A percentile compares a stretch with the other conserved stretches of the same genome.
These are phyloP conservation scores for Dendrothele bispora DNA, from an alignment of 768 basidiomycete genomes.

Conservation along the genomic window DNA sequence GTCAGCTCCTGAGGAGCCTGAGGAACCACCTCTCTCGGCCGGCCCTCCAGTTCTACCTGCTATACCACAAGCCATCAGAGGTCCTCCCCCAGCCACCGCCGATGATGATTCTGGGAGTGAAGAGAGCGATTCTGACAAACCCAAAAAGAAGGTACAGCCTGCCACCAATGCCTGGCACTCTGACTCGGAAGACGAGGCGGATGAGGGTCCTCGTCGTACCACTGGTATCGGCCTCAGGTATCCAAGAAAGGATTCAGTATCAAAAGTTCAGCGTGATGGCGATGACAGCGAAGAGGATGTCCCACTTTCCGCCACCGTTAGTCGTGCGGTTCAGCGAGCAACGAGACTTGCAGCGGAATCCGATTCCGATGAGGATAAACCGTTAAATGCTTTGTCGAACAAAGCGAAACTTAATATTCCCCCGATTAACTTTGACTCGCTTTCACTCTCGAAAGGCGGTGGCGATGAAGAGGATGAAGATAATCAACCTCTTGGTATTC, in stretches of 20 bases:
- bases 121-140: conserved; percentile 33
- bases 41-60: conserved; percentile 47
- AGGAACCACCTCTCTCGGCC: conserved; percentile 30
- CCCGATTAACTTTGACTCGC: conserved; percentile 40
- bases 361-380: conserved; percentile 73
- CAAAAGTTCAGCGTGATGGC: conserved; percentile 21
- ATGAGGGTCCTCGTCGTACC: conserved; percentile 49
- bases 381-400: conserved; percentile 60
- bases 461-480: conserved; percentile 60
- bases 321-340: conserved; percentile 51
- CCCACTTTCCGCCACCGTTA: conserved; percentile 67
- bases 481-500: conserved; percentile 69
- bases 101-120: conserved; percentile 58
- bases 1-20: conserved; percentile 12
- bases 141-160: conserved; percentile 11
- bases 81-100: conserved; percentile 42
- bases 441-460: conserved; percentile 15
- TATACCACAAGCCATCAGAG: conserved; percentile 37
- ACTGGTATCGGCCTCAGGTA: conserved; percentile 61
- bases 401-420: conserved; percentile 44
- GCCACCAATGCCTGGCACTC: conserved; percentile 42
- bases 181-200: conserved; percentile 69
- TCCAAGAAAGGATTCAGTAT: conserved; percentile 28
- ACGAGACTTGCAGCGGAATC: conserved; percentile 26
- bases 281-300: conserved; percentile 79